Percentiles rank a stretch among this genome's conserved stretches.
Conservation (phyloP, 1,139 yeast species). For the Suhomyces chickasaworum region DNA sequence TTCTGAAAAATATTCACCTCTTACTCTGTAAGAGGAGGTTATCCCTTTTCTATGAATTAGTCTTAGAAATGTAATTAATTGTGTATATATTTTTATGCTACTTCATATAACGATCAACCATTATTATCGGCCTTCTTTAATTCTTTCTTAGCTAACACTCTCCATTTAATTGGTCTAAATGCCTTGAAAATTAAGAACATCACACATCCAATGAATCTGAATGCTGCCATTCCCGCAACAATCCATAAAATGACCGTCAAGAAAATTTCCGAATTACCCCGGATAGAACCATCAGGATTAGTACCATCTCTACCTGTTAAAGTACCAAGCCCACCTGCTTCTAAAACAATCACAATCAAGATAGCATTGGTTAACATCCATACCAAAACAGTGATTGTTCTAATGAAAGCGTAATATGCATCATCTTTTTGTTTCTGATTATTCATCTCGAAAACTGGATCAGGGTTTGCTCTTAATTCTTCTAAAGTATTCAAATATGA, state of each 20-base stretch:
- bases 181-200: conserved; percentile 38
- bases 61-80: not conserved
- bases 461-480: conserved; percentile 38
- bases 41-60: no score
- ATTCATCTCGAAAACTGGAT: conserved; percentile 24
- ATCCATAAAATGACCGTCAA: conserved; percentile 52
- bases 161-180: conserved; percentile 49
- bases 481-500: conserved; percentile 56
- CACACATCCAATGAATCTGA: conserved; percentile 45
- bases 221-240: conserved; percentile 50
- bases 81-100: not conserved
- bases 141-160: conserved; percentile 27
- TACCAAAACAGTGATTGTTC: conserved; percentile 48
- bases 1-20: no score
- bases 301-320: conserved; percentile 24
- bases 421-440: conserved; percentile 36
- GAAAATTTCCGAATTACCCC: conserved; percentile 42
- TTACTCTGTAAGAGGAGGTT: no score
- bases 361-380: conserved; percentile 51
- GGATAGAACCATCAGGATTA: conserved; percentile 33
- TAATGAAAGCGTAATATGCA: conserved; percentile 46
- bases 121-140: conserved; percentile 16
- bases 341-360: conserved; percentile 44
- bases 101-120: conserved; percentile 8
- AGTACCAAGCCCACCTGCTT: conserved; percentile 43